Evolutionary conservation across 129 eudicot genomes (phyloP).

Genomic region (Escallonia rubra): DNA sequence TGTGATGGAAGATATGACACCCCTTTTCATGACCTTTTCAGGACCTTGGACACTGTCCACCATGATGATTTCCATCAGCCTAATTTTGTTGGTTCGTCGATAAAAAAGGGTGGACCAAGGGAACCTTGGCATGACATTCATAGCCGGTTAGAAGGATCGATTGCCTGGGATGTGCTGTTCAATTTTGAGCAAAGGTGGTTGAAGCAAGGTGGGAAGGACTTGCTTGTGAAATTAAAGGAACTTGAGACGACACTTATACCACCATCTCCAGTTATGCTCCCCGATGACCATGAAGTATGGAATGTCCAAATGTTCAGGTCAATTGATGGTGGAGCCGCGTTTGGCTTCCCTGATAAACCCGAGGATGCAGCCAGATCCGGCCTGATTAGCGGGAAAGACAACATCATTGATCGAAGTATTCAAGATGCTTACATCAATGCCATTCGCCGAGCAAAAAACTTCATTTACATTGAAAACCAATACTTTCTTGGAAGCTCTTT

Average conservation of each 20-base stretch:
- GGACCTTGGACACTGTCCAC: constrained; percentile 21
- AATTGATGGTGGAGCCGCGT: constrained; percentile 24
- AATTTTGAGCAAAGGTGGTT: constrained; percentile 26
- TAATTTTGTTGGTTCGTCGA: constrained; percentile 18
- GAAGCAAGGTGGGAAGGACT: constrained; percentile 15
- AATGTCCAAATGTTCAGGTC: constrained; percentile 20
- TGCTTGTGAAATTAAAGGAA: constrained; percentile 8
- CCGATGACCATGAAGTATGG: constrained; percentile 16
- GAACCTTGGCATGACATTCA: constrained; percentile 39
- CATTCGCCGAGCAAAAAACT: constrained; percentile 15
- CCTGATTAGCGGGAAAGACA: constrained; percentile 17
- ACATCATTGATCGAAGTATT: constrained; percentile 22
- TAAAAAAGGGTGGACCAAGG: constrained; percentile 30
- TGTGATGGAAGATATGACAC: constrained; percentile 33
- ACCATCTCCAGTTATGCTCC: constrained; percentile 15
- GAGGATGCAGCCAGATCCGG: constrained; percentile 18
- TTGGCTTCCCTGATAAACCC: constrained; percentile 19
- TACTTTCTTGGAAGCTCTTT: constrained; percentile 25
- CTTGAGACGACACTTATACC: constrained; percentile 8
- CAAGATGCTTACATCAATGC: constrained; percentile 22
- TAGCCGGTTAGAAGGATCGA: constrained; percentile 24
- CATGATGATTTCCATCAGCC: constrained; percentile 31
- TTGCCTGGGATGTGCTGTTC: constrained; percentile 31
- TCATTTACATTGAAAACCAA: constrained; percentile 19
- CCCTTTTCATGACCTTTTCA: constrained; percentile 20